These are phyloP conservation scores for Exserohilum rostratum DNA, from an alignment of 2,329 filamentous ascomycete genomes.

Conservation along the genomic window DNA sequence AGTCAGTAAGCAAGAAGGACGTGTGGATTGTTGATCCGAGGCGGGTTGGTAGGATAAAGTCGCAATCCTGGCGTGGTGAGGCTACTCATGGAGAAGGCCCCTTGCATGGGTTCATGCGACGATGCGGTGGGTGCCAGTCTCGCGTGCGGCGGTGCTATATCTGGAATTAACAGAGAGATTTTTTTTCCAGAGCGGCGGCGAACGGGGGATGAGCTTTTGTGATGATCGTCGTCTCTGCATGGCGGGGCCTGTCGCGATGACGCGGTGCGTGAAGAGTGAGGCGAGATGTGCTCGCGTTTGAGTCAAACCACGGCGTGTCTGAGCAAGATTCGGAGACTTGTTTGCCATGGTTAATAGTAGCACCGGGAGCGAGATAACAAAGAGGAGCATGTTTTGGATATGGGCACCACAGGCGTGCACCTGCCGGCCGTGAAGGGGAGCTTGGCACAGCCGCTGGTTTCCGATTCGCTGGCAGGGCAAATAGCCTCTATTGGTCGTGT, in stretches of 20 bases:
- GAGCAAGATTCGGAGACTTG: neutral
- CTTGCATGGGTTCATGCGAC: neutral
- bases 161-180: neutral
- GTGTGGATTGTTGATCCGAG: neutral
- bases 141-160: neutral
- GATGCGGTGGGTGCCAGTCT: neutral
- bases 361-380: neutral
- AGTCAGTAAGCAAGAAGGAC: constrained; percentile 1
- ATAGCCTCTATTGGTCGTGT: neutral
- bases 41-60: neutral
- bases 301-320: neutral
- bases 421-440: neutral
- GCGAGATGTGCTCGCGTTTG: neutral
- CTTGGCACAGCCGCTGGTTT: constrained; percentile 3
- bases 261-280: too few relatives aligned
- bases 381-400: neutral
- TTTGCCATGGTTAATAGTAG: neutral
- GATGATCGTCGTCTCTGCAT: neutral
- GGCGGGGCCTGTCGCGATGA: neutral
- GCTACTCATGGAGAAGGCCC: neutral
- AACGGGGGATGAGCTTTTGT: neutral
- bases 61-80: neutral
- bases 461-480: constrained; percentile 5
- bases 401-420: neutral
- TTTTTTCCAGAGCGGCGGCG: neutral